phyloP scores from a whole-genome alignment of 2,329 filamentous ascomycete genomes.

The Trichoderma oligosporum region DNA sequence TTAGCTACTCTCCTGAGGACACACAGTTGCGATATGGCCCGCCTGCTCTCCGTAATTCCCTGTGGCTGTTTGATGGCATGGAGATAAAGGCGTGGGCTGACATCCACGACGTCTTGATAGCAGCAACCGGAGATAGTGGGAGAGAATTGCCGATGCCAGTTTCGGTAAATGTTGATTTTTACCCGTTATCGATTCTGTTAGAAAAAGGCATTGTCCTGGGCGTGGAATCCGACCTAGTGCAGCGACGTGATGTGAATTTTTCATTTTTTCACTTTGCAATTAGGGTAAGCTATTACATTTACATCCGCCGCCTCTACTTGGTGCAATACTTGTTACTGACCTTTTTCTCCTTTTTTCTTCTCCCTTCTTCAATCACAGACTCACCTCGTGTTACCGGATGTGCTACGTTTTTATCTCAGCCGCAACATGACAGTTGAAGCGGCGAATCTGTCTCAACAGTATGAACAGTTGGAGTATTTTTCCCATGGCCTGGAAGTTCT shows the following conservation, averaged over 20 bases:
- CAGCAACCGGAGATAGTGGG: constrained; percentile 60
- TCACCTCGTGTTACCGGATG: constrained; percentile 85
- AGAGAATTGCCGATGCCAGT: constrained; percentile 72
- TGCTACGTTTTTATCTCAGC: constrained; percentile 74
- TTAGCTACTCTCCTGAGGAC: constrained; percentile 29
- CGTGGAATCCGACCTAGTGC: constrained; percentile 88
- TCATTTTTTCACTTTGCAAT: constrained; percentile 86
- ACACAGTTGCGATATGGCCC: constrained; percentile 26
- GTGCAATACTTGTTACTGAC: background rate
- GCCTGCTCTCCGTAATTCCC: constrained; percentile 69
- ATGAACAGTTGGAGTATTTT: constrained; percentile 85
- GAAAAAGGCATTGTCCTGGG: constrained; percentile 87
- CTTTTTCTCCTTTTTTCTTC: background rate
- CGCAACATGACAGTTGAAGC: constrained; percentile 76
- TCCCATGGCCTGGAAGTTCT: constrained; percentile 88
- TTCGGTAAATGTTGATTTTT: constrained; percentile 85
- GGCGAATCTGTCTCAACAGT: constrained; percentile 76
- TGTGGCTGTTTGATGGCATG: constrained; percentile 91
- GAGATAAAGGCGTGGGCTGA: constrained; percentile 87
- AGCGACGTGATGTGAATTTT: constrained; percentile 86
- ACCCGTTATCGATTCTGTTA: constrained; percentile 82
- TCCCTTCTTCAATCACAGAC: constrained; percentile 60
- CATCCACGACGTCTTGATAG: constrained; percentile 75
- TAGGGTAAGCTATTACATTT: constrained; percentile 56
- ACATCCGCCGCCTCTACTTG: background rate